These are phyloP conservation scores for Madurella mycetomatis DNA, from an alignment of 2,329 filamentous ascomycete species.

Conservation along the genomic window DNA sequence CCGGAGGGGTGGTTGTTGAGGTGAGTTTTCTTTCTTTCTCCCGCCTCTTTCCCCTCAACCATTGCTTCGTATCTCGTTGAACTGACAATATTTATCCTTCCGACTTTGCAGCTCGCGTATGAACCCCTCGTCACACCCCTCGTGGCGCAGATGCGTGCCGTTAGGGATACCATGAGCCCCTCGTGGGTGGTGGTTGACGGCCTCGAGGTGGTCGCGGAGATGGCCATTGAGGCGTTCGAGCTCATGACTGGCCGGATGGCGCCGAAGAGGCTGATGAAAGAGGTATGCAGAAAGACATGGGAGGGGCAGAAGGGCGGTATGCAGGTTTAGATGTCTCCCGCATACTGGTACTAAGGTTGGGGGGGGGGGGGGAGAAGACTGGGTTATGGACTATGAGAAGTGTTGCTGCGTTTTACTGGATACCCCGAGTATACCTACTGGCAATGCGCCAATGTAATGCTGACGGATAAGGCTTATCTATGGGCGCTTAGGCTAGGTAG, in stretches of 20 bases:
- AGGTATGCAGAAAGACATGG: constrained; percentile 47
- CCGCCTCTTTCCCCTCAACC: neutral
- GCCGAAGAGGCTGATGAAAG: constrained; percentile 63
- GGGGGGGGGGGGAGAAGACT: too few species aligned
- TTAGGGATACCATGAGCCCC: constrained; percentile 43
- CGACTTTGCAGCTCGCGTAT: constrained; percentile 52
- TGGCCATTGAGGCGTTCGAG: constrained; percentile 73
- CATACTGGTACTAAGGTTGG: neutral
- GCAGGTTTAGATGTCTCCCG: neutral
- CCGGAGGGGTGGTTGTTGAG: constrained; percentile 70
- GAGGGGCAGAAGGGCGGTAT: constrained; percentile 22
- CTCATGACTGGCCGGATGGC: constrained; percentile 69
- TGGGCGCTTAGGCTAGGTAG: too few species aligned
- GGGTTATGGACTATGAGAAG: too few species aligned
- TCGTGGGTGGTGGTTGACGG: constrained; percentile 70
- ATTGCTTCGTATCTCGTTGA: too few species aligned
- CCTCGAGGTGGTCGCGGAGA: constrained; percentile 66
- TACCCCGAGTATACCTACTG: too few species aligned
- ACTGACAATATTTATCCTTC: neutral
- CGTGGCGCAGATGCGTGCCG: constrained; percentile 57
- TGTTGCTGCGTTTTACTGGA: too few species aligned
- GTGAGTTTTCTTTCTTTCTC: constrained; percentile 27
- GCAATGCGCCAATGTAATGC: too few species aligned
- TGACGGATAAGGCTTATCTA: too few species aligned
- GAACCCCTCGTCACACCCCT: constrained; percentile 66